Base-by-base conservation (phyloP, 345 rosid genomes). In the Dipteronia dyeriana region DNA sequence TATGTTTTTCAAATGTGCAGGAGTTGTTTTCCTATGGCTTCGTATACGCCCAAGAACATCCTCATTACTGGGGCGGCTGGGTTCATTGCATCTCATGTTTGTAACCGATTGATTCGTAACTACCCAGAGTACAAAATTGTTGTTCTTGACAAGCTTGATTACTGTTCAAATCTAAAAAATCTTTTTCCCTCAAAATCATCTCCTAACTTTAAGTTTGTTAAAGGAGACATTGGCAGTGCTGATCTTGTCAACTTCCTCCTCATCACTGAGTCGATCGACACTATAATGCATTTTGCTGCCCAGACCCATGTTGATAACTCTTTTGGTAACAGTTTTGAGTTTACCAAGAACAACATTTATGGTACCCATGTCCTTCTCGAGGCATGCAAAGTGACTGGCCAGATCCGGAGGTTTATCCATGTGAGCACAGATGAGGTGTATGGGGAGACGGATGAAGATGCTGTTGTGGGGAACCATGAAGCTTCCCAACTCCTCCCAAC, bases 41-140 rank as follows among this genome's bases (percentile, higher is more conserved):
- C 83, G 2, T 81, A 90, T 56, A 82, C 83, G 13, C 93, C 93
- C 0, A 90, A 87, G 80, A 88, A 88, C 86, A 90, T 90, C 75
- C 90, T 90, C 69, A 87, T 90, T 4, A 90, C 94, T 0, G 94
- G 94, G 64, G 94, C 94, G 31, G 91, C 94, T 13, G 94, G 94
- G 56, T 90, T 90, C 78, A 90, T 90, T 63, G 94, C 94, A 2
- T 90, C 91, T 74, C 94, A 90, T 85, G 94, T 90, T 25, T 85
- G 89, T 81, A 90, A 90, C 71, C 84, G 94, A 43, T 87, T 90
- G 23, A 85, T 87, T 67, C 87, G 89, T 9, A 90, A 83, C 84
- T 88, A 88, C 31, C 86, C 87, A 0, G 89, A 84, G 53, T 90
- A 90, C 85, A 90, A 88, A 62, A 83, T 90, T 51, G 88, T 90